phyloP scores from a whole-genome alignment of 2,329 filamentous ascomycete species.

The Cordyceps pruinosa region DNA sequence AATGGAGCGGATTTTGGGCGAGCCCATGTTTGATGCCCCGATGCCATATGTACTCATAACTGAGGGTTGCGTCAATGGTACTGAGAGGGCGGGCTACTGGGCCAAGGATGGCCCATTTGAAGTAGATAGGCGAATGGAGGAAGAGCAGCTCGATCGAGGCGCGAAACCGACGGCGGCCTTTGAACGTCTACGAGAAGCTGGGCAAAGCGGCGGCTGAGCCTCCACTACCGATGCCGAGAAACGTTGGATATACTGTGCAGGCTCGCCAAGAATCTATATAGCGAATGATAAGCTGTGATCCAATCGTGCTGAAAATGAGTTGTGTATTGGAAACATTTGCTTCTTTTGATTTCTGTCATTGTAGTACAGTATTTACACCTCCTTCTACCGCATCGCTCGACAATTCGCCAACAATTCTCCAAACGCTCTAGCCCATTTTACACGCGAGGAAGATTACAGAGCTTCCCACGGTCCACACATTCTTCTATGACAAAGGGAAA shows the following conservation, averaged over 20 bases:
- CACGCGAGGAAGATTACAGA: constrained; percentile 24
- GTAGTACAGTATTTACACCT: constrained; percentile 40
- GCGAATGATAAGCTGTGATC: background rate
- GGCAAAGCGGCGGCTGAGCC: constrained; percentile 39
- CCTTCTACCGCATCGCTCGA: constrained; percentile 13
- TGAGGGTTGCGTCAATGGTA: constrained; percentile 58
- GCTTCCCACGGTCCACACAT: constrained; percentile 23
- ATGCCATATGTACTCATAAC: constrained; percentile 70
- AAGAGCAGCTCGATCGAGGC: constrained; percentile 44
- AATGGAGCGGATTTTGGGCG: constrained; percentile 69
- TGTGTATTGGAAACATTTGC: constrained; percentile 9
- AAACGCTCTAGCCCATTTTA: constrained; percentile 28
- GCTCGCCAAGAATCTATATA: background rate
- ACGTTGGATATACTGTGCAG: background rate
- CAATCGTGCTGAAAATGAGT: background rate
- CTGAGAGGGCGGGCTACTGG: constrained; percentile 54
- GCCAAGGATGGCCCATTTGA: constrained; percentile 65
- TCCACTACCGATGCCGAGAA: background rate
- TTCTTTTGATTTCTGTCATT: constrained; percentile 30
- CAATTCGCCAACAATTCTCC: constrained; percentile 15
- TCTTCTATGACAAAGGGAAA: constrained; percentile 31
- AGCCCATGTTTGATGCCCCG: constrained; percentile 76
- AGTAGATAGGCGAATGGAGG: constrained; percentile 59
- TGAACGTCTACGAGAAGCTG: constrained; percentile 39
- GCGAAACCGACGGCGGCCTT: constrained; percentile 24